A percentile compares a stretch with the other conserved stretches of the same genome.
phyloP scores from a whole-genome alignment of 1,139 yeast genomes.

The Zhuliangozyma parablackwelliae region DNA sequence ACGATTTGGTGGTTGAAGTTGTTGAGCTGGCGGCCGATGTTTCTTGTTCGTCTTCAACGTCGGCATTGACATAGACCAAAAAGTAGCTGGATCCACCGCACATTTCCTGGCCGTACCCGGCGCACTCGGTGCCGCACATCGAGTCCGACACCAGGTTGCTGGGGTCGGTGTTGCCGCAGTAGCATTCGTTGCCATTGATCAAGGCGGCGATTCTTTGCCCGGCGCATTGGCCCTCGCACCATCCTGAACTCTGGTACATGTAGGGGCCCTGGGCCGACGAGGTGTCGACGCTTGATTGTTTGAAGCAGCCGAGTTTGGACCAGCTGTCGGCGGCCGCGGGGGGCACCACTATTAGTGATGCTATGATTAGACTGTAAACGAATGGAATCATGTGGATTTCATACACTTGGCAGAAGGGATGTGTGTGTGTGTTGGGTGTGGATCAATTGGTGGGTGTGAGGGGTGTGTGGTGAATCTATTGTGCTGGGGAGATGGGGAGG shows the following conservation, averaged over 20 bases:
- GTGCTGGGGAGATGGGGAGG: no score
- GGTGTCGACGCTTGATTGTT: slow-evolving; percentile 19
- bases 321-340: slow-evolving; percentile 8
- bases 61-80: slow-evolving; percentile 41
- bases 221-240: slow-evolving; percentile 45
- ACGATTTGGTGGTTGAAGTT: slow-evolving; percentile 8
- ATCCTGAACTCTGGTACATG: slow-evolving; percentile 47
- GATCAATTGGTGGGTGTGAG: no score
- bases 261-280: slow-evolving; percentile 27
- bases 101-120: slow-evolving; percentile 51
- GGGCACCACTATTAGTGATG: slow-evolving; percentile 6
- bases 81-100: slow-evolving; percentile 52
- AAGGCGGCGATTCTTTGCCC: slow-evolving; percentile 51
- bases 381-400: no score
- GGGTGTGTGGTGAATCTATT: no score
- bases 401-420: no score
- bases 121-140: slow-evolving; percentile 48
- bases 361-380: neutral
- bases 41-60: slow-evolving; percentile 19
- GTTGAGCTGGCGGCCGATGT: slow-evolving; percentile 6
- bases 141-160: slow-evolving; percentile 25
- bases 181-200: slow-evolving; percentile 51
- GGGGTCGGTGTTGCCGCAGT: slow-evolving; percentile 53
- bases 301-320: slow-evolving; percentile 34
- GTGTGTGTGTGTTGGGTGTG: no score